phyloP scores from a whole-genome alignment of 805 yeast species.

The Kazachstania bromeliacearum region DNA sequence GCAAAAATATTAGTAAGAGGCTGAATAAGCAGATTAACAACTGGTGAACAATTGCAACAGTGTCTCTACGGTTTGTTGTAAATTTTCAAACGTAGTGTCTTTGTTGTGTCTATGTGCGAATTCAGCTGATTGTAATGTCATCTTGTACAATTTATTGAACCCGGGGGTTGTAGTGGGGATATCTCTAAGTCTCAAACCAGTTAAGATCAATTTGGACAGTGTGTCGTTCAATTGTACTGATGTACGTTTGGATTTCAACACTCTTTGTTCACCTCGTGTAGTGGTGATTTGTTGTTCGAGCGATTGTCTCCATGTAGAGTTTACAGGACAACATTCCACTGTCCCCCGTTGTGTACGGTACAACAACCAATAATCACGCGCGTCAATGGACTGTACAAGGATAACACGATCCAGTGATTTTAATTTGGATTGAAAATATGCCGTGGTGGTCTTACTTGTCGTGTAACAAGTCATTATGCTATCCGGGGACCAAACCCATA shows the following conservation, averaged over 20 bases:
- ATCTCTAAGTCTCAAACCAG: conserved; percentile 31
- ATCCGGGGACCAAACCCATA: conserved; percentile 17
- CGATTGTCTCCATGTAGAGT: not conserved
- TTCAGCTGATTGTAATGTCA: conserved; percentile 31
- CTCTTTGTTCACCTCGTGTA: too few relatives aligned
- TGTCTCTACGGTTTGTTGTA: conserved; percentile 32
- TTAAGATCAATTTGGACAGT: conserved; percentile 28
- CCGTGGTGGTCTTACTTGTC: conserved; percentile 17
- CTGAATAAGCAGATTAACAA: conserved; percentile 8
- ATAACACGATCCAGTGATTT: conserved; percentile 18
- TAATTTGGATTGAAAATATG: conserved; percentile 23
- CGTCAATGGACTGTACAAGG: conserved; percentile 1
- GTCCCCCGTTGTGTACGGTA: not conserved
- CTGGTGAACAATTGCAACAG: conserved; percentile 27
- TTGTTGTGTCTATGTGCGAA: conserved; percentile 29
- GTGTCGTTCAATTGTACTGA: conserved; percentile 24
- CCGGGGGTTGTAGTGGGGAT: conserved; percentile 24
- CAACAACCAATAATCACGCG: not conserved
- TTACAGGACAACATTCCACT: conserved; percentile 1
- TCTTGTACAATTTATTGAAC: conserved; percentile 29
- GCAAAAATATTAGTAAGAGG: not conserved
- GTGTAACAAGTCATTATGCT: conserved; percentile 15
- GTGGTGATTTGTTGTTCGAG: not conserved
- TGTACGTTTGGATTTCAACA: conserved; percentile 6
- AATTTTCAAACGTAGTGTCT: conserved; percentile 16